Percentiles rank a stretch among this genome's conserved stretches.
phyloP scores from a whole-genome alignment of 495 filamentous ascomycete genomes.

The Hyaloscypha finlandica region DNA sequence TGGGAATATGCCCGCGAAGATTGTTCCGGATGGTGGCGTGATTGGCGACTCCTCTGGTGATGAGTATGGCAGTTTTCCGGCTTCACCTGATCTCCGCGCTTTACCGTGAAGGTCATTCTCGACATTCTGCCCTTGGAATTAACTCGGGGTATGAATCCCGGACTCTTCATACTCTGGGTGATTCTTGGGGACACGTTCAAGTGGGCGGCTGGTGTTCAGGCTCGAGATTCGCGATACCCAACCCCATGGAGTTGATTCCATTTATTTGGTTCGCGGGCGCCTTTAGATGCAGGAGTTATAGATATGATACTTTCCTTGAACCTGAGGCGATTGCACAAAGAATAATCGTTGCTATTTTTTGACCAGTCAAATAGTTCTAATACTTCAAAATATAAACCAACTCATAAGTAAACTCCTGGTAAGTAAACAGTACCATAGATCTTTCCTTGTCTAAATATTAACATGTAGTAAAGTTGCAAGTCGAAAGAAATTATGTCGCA shows the following conservation, averaged over 20 bases:
- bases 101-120: not conserved
- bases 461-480: too few species aligned
- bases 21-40: not conserved
- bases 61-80: conserved; percentile 23
- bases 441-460: too few species aligned
- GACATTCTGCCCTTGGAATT: not conserved
- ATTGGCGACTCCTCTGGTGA: not conserved
- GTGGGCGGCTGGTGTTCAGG: not conserved
- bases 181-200: too few species aligned
- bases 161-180: not conserved
- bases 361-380: too few species aligned
- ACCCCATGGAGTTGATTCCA: not conserved
- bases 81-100: conserved; percentile 15
- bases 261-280: not conserved
- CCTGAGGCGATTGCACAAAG: not conserved
- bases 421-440: too few species aligned
- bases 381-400: too few species aligned
- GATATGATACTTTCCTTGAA: not conserved
- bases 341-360: too few species aligned
- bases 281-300: not conserved
- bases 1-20: not conserved
- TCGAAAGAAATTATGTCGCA: too few species aligned
- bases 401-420: too few species aligned
- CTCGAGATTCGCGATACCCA: not conserved
- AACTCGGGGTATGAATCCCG: not conserved